These are phyloP conservation scores for Aspergillus leporis DNA, from an alignment of 495 filamentous ascomycete species.

Conservation along the genomic window DNA sequence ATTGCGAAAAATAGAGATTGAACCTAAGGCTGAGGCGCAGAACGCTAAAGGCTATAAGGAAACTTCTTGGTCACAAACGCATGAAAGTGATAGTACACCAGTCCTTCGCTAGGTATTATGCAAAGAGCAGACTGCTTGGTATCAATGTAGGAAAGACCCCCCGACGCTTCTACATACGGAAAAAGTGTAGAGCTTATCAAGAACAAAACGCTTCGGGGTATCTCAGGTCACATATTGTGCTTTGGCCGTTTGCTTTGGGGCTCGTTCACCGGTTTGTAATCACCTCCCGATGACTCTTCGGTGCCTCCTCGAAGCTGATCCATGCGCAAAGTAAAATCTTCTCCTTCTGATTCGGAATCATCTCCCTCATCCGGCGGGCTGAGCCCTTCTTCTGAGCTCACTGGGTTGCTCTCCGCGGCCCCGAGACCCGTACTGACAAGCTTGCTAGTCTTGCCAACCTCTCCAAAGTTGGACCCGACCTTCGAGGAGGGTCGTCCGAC, in stretches of 20 bases:
- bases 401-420: constrained; percentile 24
- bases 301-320: constrained; percentile 25
- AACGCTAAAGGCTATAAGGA: too few relatives aligned
- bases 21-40: too few relatives aligned
- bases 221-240: constrained; percentile 7
- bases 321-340: constrained; percentile 19
- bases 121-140: neutral
- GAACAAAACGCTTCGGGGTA: neutral
- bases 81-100: neutral
- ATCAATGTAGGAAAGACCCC: neutral
- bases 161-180: neutral
- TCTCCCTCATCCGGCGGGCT: constrained; percentile 5
- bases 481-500: constrained; percentile 28
- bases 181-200: too few relatives aligned
- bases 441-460: constrained; percentile 37
- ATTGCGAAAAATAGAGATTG: too few relatives aligned
- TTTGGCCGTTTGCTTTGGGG: constrained; percentile 17
- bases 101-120: neutral
- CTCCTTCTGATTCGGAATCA: constrained; percentile 12
- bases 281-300: constrained; percentile 25
- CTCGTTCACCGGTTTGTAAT: constrained; percentile 21
- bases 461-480: constrained; percentile 25
- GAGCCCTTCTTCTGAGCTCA: constrained; percentile 20
- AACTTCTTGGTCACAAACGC: too few relatives aligned
- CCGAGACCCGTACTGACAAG: constrained; percentile 36